phyloP scores from a whole-genome alignment of 78 protist genomes.

The Guillardia theta region DNA sequence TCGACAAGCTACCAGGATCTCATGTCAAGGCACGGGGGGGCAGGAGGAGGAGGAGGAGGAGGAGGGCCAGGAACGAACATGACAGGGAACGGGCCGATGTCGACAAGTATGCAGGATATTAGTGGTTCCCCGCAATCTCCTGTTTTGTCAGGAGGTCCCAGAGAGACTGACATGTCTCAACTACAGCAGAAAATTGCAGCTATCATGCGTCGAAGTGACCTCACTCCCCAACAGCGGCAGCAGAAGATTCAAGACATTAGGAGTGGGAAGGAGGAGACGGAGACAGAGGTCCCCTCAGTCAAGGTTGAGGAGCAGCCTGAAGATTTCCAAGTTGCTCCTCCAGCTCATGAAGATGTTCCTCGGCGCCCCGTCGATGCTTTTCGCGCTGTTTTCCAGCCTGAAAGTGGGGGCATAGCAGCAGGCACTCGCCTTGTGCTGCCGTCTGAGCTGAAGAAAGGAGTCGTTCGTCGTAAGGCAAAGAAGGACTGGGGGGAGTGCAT shows the following conservation, averaged over 20 bases:
- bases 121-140: too few relatives aligned
- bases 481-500: conserved; percentile 37
- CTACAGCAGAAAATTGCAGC: not conserved
- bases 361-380: too few relatives aligned
- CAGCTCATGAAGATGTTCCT: too few relatives aligned
- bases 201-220: not conserved
- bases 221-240: not conserved
- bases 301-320: too few relatives aligned
- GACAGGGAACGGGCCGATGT: too few relatives aligned
- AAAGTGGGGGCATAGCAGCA: not conserved
- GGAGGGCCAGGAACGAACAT: not conserved
- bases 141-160: too few relatives aligned
- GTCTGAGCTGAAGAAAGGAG: not conserved
- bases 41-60: not conserved
- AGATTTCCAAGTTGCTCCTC: too few relatives aligned
- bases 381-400: not conserved
- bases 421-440: not conserved
- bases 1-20: not conserved
- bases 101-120: too few relatives aligned
- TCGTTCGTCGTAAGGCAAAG: not conserved
- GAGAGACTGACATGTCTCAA: too few relatives aligned
- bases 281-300: too few relatives aligned
- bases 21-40: not conserved
- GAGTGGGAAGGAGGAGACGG: too few relatives aligned
- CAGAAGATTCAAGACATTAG: not conserved